Conservation (phyloP, 768 basidiomycete species). For the Lactarius vividus region DNA sequence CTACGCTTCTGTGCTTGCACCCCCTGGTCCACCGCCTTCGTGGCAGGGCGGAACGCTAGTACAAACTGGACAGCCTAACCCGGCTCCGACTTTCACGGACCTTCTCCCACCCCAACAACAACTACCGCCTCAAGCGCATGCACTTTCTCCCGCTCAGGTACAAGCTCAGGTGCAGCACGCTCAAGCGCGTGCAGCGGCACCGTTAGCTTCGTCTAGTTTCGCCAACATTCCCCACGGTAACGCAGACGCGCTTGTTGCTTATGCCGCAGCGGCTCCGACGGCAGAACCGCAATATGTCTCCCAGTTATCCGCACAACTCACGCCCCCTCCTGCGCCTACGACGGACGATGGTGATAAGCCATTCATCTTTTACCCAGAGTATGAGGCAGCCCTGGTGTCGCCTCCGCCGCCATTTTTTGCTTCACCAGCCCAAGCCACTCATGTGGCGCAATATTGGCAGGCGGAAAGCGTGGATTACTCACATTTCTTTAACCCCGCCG, state of each 20-base stretch:
- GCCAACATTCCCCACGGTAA: slow-evolving; percentile 20
- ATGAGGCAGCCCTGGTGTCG: slow-evolving; percentile 19
- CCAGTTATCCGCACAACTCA: slow-evolving; percentile 5
- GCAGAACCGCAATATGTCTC: background rate
- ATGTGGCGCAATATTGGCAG: slow-evolving; percentile 20
- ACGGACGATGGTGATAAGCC: slow-evolving; percentile 28
- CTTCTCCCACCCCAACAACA: slow-evolving; percentile 11
- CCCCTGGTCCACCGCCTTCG: slow-evolving; percentile 12
- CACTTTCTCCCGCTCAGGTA: slow-evolving; percentile 5
- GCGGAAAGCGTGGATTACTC: slow-evolving; percentile 20
- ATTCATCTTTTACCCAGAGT: slow-evolving; percentile 29
- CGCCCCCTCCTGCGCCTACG: background rate
- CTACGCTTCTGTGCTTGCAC: slow-evolving; percentile 6
- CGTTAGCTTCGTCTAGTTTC: slow-evolving; percentile 9
- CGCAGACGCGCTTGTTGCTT: slow-evolving; percentile 8
- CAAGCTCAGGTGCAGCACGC: slow-evolving; percentile 7
- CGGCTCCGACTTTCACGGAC: slow-evolving; percentile 21
- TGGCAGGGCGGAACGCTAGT: slow-evolving; percentile 18
- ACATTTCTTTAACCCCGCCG: slow-evolving; percentile 22
- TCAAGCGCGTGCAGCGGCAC: background rate
- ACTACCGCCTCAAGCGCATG: slow-evolving; percentile 4
- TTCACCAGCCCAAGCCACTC: background rate
- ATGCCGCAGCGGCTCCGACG: slow-evolving; percentile 1
- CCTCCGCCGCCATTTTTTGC: slow-evolving; percentile 8
- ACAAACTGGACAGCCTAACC: slow-evolving; percentile 11